Conservation (phyloP, 129 eudicot species). For the Flaveria linearis region DNA sequence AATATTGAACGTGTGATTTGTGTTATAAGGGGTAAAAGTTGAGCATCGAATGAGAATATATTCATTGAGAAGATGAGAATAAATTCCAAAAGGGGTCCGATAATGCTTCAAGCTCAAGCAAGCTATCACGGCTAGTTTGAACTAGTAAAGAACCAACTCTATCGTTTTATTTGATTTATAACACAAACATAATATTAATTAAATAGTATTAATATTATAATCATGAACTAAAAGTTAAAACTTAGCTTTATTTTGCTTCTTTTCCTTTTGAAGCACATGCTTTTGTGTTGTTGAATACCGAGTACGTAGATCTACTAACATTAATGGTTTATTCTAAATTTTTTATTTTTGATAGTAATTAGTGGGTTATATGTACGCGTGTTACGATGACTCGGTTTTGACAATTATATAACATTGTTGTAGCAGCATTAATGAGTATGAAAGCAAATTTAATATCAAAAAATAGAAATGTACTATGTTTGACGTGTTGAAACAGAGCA, state of each 20-base stretch:
- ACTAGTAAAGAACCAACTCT: slow-evolving; percentile 30
- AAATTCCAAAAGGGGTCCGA: slow-evolving; percentile 53
- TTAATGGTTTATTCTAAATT: background rate
- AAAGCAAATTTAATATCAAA: too few relatives aligned
- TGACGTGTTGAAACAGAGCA: too few relatives aligned
- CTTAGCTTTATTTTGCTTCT: slow-evolving; percentile 46
- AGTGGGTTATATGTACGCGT: too few relatives aligned
- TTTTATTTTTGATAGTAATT: too few relatives aligned
- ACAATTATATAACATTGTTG: too few relatives aligned
- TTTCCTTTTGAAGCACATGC: slow-evolving; percentile 31
- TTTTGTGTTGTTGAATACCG: slow-evolving; percentile 29
- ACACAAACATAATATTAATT: slow-evolving; percentile 14
- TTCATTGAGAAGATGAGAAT: slow-evolving; percentile 59
- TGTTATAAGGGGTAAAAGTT: slow-evolving; percentile 19
- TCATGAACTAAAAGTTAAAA: slow-evolving; percentile 59
- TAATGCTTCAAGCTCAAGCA: slow-evolving; percentile 84
- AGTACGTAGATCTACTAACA: slow-evolving; percentile 32
- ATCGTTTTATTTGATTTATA: slow-evolving; percentile 19
- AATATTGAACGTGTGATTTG: background rate
- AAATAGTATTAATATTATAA: slow-evolving; percentile 9
- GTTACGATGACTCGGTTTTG: too few relatives aligned
- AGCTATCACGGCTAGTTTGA: slow-evolving; percentile 40
- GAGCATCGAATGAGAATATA: slow-evolving; percentile 59
- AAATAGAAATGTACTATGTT: too few relatives aligned
- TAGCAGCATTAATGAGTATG: too few relatives aligned